These are phyloP conservation scores for Cercospora beticola DNA, from an alignment of 2,329 filamentous ascomycete species.

Conservation along the genomic window DNA sequence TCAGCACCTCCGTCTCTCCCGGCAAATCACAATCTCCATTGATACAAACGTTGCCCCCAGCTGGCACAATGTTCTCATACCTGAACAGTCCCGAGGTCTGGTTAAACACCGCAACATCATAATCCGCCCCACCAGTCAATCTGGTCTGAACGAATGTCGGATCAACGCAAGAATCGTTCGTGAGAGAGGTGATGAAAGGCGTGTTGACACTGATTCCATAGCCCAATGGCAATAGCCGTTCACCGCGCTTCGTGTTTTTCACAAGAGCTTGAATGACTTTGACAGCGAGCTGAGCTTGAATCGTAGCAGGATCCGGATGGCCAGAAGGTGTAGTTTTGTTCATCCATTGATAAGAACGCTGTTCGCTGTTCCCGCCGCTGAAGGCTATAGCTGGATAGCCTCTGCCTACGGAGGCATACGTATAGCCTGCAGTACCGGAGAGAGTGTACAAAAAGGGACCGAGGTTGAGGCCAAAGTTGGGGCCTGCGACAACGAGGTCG, in stretches of 20 bases:
- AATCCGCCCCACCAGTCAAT: slow-evolving; percentile 51
- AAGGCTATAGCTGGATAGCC: slow-evolving; percentile 53
- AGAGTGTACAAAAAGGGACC: slow-evolving; percentile 57
- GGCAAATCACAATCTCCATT: slow-evolving; percentile 55
- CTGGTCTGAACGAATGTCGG: slow-evolving; percentile 51
- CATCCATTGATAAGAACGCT: slow-evolving; percentile 47
- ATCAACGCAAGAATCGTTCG: slow-evolving; percentile 42
- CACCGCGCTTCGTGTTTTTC: slow-evolving; percentile 36
- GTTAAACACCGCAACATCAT: slow-evolving; percentile 49
- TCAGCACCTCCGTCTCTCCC: slow-evolving; percentile 52
- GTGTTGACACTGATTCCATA: slow-evolving; percentile 55
- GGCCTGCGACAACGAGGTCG: slow-evolving; percentile 56
- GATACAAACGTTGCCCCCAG: slow-evolving; percentile 44
- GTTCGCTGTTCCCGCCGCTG: slow-evolving; percentile 46
- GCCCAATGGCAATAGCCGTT: slow-evolving; percentile 47
- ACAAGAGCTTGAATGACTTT: slow-evolving; percentile 50
- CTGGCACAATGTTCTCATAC: slow-evolving; percentile 43
- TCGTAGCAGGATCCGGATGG: slow-evolving; percentile 44
- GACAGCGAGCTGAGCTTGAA: slow-evolving; percentile 45
- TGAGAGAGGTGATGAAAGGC: slow-evolving; percentile 44
- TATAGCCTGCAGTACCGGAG: slow-evolving; percentile 53
- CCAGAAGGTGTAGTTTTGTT: slow-evolving; percentile 42
- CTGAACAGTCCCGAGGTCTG: slow-evolving; percentile 47
- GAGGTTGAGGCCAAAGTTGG: slow-evolving; percentile 57
- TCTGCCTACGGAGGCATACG: slow-evolving; percentile 50